Evolutionary conservation across 2,329 filamentous ascomycete genomes (phyloP).

Genomic region (Alternaria conjuncta): DNA sequence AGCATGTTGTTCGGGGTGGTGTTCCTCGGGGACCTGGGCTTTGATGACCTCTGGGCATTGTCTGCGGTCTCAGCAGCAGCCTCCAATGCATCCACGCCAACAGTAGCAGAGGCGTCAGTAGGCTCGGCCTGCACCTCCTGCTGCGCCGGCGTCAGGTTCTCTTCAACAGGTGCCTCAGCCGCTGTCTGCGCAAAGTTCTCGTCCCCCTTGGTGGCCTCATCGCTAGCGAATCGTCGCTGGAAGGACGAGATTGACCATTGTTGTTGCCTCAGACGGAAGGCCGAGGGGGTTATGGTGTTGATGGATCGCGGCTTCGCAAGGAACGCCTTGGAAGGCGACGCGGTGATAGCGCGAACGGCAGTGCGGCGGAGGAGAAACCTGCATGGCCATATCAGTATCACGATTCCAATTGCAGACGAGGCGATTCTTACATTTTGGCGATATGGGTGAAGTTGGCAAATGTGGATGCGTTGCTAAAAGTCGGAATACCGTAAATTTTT

Average conservation of each 20-base stretch:
- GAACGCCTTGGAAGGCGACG: conserved; percentile 54
- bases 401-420: neutral
- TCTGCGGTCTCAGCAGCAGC: conserved; percentile 7
- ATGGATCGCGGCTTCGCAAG: conserved; percentile 51
- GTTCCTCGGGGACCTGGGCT: neutral
- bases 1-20: conserved; percentile 51
- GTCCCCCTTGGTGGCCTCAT: conserved; percentile 51
- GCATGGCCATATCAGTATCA: conserved; percentile 12
- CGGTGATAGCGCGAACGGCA: conserved; percentile 61
- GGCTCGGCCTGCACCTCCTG: conserved; percentile 30
- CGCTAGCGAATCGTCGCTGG: conserved; percentile 58
- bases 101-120: conserved; percentile 36
- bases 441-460: neutral
- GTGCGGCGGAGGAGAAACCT: conserved; percentile 66
- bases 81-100: conserved; percentile 33
- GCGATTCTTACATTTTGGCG: conserved; percentile 25
- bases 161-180: conserved; percentile 44
- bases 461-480: neutral
- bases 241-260: conserved; percentile 49
- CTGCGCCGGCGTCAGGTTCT: conserved; percentile 38
- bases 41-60: neutral
- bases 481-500: conserved; percentile 12
- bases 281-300: conserved; percentile 39
- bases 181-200: conserved; percentile 47
- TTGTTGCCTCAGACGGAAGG: conserved; percentile 44